Conservation (phyloP, 306 rosid species). For the Begonia fuchsioides region DNA sequence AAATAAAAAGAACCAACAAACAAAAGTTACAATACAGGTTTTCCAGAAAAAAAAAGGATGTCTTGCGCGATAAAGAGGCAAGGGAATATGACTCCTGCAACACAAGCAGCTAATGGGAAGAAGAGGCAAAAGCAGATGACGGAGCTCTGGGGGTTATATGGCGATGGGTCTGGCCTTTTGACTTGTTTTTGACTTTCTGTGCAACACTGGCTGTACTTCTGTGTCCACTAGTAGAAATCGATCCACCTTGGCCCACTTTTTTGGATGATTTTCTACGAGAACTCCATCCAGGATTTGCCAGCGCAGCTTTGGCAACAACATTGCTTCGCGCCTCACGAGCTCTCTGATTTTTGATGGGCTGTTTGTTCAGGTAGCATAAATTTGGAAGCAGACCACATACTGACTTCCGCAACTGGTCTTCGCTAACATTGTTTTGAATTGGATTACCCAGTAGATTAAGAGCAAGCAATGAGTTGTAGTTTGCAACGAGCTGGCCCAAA, state of each 20-base stretch:
- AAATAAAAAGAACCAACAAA: too few relatives aligned
- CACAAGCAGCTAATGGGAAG: slow-evolving; percentile 7
- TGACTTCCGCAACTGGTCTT: slow-evolving; percentile 67
- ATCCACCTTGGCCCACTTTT: slow-evolving; percentile 30
- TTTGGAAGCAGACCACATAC: slow-evolving; percentile 57
- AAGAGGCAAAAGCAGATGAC: slow-evolving; percentile 13
- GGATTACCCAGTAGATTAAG: slow-evolving; percentile 72
- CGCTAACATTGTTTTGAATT: slow-evolving; percentile 54
- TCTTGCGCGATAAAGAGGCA: too few relatives aligned
- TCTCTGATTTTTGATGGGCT: slow-evolving; percentile 47
- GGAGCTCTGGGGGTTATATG: slow-evolving; percentile 8
- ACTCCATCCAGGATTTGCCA: slow-evolving; percentile 37
- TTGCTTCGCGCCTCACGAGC: slow-evolving; percentile 41
- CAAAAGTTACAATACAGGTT: too few relatives aligned
- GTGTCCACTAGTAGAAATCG: slow-evolving; percentile 25
- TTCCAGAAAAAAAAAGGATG: too few relatives aligned
- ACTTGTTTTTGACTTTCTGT: slow-evolving; percentile 31
- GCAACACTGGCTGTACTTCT: slow-evolving; percentile 32
- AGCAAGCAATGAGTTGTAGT: slow-evolving; percentile 75
- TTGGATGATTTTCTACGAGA: slow-evolving; percentile 28
- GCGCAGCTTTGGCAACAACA: slow-evolving; percentile 74
- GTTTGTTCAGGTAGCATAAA: slow-evolving; percentile 67
- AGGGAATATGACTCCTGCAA: too few relatives aligned
- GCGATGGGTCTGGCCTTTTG: slow-evolving; percentile 20
- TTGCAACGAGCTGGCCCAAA: slow-evolving; percentile 74